Conservation (phyloP, 805 yeast genomes). For the Sugiyamaella valdiviana region DNA sequence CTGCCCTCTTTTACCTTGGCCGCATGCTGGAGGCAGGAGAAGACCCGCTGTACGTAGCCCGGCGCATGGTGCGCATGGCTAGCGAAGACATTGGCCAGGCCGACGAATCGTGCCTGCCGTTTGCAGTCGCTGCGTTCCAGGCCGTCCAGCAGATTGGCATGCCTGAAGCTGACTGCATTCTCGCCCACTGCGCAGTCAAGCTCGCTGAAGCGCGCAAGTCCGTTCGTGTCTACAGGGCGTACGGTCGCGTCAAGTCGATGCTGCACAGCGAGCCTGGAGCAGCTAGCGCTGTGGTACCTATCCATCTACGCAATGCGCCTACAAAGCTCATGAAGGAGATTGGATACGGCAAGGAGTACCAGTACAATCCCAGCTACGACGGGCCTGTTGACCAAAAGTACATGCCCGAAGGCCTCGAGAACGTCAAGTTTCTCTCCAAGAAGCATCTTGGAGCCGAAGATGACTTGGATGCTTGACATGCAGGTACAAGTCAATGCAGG, state of each 20-base stretch:
- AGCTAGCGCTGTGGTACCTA: constrained; percentile 52
- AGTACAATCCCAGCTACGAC: constrained; percentile 79
- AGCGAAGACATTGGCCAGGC: constrained; percentile 88
- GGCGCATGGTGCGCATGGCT: constrained; percentile 91
- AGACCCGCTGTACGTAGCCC: constrained; percentile 79
- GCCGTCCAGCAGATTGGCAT: constrained; percentile 86
- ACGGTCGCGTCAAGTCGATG: constrained; percentile 57
- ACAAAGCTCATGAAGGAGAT: constrained; percentile 82
- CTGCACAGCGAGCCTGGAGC: constrained; percentile 52
- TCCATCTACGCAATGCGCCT: constrained; percentile 90
- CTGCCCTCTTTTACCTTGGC: constrained; percentile 78
- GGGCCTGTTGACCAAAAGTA: constrained; percentile 66
- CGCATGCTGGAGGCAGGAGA: constrained; percentile 93
- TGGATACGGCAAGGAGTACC: constrained; percentile 79
- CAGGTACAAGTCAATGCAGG: neutral
- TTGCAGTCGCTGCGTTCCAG: constrained; percentile 78
- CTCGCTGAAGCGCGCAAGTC: constrained; percentile 81
- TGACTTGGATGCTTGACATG: neutral
- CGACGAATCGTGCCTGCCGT: constrained; percentile 78
- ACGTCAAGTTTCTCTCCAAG: constrained; percentile 46
- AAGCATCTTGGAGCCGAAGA: constrained; percentile 26
- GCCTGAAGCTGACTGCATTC: constrained; percentile 86
- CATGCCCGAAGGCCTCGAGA: constrained; percentile 57
- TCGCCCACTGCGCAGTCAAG: constrained; percentile 92
- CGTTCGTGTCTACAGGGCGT: constrained; percentile 77